Percentiles rank a stretch among this genome's conserved stretches.
phyloP scores from a whole-genome alignment of 2,329 filamentous ascomycete species.

The Dactylellina leptospora region DNA sequence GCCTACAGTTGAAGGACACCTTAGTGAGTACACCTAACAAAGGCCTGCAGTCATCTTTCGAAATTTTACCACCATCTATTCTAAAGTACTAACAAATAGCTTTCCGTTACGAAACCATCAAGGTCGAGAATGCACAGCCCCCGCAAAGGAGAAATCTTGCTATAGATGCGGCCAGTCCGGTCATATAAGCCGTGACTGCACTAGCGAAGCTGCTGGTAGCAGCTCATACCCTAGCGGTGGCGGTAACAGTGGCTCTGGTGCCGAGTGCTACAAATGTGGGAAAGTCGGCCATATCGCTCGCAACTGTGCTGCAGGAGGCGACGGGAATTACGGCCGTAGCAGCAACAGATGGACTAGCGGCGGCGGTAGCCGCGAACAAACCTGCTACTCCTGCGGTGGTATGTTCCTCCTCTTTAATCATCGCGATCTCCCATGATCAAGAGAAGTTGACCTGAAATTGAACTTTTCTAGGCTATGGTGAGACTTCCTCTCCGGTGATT shows the following conservation, averaged over 20 bases:
- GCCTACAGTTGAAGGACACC: slow-evolving; percentile 72
- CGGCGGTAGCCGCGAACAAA: slow-evolving; percentile 70
- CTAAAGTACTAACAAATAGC: background rate
- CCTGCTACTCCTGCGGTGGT: slow-evolving; percentile 97
- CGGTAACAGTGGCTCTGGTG: slow-evolving; percentile 63
- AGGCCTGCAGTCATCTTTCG: too few relatives aligned
- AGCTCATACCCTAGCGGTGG: slow-evolving; percentile 78
- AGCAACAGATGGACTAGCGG: too few relatives aligned
- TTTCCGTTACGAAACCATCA: background rate
- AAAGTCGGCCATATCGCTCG: slow-evolving; percentile 96
- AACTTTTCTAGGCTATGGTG: slow-evolving; percentile 28
- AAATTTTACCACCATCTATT: too few relatives aligned
- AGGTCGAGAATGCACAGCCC: slow-evolving; percentile 90
- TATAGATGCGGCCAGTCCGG: slow-evolving; percentile 75
- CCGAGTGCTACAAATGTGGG: slow-evolving; percentile 98
- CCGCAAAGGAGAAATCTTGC: slow-evolving; percentile 85
- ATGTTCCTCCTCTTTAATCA: slow-evolving; percentile 62
- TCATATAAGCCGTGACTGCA: slow-evolving; percentile 49
- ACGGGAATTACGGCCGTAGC: slow-evolving; percentile 65
- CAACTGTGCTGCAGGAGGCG: slow-evolving; percentile 73
- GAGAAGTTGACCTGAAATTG: background rate
- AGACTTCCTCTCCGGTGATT: background rate
- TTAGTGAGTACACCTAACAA: slow-evolving; percentile 72
- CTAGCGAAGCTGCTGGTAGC: slow-evolving; percentile 64
- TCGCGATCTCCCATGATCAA: background rate